A percentile compares a stretch with the other conserved stretches of the same genome.
Conservation (phyloP, 257 asterid species). For the Nicotiana paniculata region DNA sequence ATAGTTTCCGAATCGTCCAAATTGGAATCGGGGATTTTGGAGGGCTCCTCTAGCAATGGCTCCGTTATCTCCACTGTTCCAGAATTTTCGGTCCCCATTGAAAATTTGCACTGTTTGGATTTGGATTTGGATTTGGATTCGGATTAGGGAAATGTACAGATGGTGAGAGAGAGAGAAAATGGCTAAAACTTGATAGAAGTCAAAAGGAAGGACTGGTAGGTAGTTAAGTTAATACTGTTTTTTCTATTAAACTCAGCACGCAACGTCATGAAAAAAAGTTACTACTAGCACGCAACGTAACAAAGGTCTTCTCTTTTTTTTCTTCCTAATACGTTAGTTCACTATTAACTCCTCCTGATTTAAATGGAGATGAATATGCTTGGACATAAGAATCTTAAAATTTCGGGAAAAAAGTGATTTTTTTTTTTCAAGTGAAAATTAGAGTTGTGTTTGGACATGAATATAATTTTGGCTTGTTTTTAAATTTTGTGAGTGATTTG, state of each 20-base stretch:
- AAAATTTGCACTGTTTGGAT: background rate
- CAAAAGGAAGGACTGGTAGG: background rate
- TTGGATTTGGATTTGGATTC: background rate
- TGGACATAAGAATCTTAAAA: too few relatives aligned
- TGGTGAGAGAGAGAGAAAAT: background rate
- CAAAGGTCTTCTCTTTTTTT: background rate
- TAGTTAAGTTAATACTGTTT: background rate
- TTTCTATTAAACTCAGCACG: background rate
- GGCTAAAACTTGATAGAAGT: slow-evolving; percentile 25
- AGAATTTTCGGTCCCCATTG: slow-evolving; percentile 57
- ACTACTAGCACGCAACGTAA: background rate
- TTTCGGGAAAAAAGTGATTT: too few relatives aligned
- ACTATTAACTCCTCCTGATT: background rate
- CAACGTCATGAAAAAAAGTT: background rate
- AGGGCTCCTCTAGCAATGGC: slow-evolving; percentile 43
- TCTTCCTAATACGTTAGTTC: background rate
- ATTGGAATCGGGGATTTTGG: slow-evolving; percentile 16
- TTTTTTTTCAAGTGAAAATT: too few relatives aligned
- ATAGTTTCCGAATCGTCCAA: slow-evolving; percentile 16
- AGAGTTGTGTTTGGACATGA: too few relatives aligned
- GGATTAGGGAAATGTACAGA: background rate
- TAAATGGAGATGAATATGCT: background rate
- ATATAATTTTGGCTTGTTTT: too few relatives aligned
- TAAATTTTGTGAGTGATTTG: too few relatives aligned
- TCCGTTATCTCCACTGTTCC: slow-evolving; percentile 58